phyloP scores from a whole-genome alignment of 2,329 filamentous ascomycete species.

The Penicillium sp. region DNA sequence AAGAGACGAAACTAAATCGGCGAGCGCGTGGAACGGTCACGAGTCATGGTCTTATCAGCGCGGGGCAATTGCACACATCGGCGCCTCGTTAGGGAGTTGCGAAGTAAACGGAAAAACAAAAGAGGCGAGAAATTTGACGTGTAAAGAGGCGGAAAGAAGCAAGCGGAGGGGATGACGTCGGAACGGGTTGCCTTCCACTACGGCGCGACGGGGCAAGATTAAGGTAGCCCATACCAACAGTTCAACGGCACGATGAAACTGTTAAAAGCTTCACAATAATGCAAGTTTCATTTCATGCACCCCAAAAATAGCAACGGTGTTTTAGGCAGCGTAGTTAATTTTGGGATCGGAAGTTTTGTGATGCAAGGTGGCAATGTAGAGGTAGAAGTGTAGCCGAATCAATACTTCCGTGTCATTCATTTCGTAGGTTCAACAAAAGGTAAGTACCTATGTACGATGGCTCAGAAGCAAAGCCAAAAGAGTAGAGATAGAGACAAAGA shows the following conservation, averaged over 20 bases:
- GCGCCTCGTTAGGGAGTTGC: background rate
- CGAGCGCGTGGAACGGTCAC: slow-evolving; percentile 19
- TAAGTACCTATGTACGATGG: background rate
- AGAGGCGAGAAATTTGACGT: background rate
- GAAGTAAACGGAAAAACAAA: background rate
- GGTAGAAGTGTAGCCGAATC: too few relatives aligned
- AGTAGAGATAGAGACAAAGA: background rate
- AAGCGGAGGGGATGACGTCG: background rate
- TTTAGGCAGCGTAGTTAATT: slow-evolving; percentile 17
- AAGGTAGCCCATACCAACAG: background rate
- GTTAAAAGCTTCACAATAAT: background rate
- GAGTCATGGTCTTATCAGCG: slow-evolving; percentile 25
- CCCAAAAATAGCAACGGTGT: slow-evolving; percentile 14
- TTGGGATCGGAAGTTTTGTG: slow-evolving; percentile 15
- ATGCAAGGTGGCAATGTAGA: slow-evolving; percentile 16
- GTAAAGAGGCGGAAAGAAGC: background rate
- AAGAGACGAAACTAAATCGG: slow-evolving; percentile 9
- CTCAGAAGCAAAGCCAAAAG: background rate
- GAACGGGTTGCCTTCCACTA: background rate
- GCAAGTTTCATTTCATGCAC: background rate
- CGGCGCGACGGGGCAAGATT: background rate
- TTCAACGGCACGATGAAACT: slow-evolving; percentile 3
- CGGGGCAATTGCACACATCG: slow-evolving; percentile 6
- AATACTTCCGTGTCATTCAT: background rate
- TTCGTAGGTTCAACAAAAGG: background rate